Evolutionary conservation across 2,329 filamentous ascomycete species (phyloP).

Genomic region (Plectosphaerella sp.): DNA sequence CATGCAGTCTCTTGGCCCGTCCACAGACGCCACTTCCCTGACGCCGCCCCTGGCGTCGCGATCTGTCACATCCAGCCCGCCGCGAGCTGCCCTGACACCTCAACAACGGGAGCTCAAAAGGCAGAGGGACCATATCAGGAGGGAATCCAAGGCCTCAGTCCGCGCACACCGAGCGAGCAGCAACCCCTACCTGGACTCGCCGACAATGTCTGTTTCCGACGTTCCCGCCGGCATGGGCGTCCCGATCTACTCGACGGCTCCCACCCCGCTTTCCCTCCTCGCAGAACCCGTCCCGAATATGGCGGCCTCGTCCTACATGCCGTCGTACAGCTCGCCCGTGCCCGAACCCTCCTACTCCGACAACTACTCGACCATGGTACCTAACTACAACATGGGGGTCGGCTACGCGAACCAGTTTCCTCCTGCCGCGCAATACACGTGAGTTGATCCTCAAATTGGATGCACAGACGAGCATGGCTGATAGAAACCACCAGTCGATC

Average conservation of each 20-base stretch:
- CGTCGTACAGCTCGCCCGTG: constrained; percentile 45
- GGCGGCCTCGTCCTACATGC: constrained; percentile 37
- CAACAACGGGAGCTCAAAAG: constrained; percentile 60
- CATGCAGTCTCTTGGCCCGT: constrained; percentile 37
- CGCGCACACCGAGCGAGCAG: constrained; percentile 49
- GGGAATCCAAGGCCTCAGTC: constrained; percentile 50
- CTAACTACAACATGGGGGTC: constrained; percentile 38
- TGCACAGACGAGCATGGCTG: neutral
- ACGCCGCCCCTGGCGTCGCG: constrained; percentile 45
- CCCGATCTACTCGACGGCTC: constrained; percentile 47
- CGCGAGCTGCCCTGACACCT: constrained; percentile 46
- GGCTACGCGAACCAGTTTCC: constrained; percentile 34
- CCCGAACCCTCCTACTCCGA: constrained; percentile 33
- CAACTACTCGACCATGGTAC: constrained; percentile 26
- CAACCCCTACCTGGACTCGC: constrained; percentile 34
- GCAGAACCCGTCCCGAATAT: constrained; percentile 43
- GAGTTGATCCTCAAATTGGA: constrained; percentile 12
- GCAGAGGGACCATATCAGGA: constrained; percentile 54
- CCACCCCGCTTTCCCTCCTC: constrained; percentile 45
- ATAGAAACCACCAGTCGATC: constrained; percentile 27
- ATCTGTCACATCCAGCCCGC: constrained; percentile 55
- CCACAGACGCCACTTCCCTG: constrained; percentile 42
- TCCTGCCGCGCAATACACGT: constrained; percentile 33
- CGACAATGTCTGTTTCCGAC: constrained; percentile 36
- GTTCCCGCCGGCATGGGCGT: constrained; percentile 36